These are phyloP conservation scores for Mycocentrospora acerina DNA, from an alignment of 2,329 filamentous ascomycete genomes.

Conservation along the genomic window DNA sequence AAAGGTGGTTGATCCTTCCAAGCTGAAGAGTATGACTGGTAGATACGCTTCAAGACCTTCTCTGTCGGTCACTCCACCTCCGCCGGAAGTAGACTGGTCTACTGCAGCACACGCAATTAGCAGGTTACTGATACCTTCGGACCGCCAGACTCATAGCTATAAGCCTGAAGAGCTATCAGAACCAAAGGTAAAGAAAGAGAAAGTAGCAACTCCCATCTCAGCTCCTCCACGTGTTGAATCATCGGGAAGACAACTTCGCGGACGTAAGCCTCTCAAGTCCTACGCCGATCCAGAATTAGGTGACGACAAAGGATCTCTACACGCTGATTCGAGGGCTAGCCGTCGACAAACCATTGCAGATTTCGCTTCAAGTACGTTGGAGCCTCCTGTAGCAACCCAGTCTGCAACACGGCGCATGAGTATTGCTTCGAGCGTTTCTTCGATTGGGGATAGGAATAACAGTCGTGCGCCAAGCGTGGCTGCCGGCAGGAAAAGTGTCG, in stretches of 20 bases:
- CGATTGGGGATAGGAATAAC: slow-evolving; percentile 35
- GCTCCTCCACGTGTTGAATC: slow-evolving; percentile 47
- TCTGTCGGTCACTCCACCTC: slow-evolving; percentile 62
- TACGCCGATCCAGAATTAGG: slow-evolving; percentile 54
- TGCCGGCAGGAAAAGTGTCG: slow-evolving; percentile 39
- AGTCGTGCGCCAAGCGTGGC: slow-evolving; percentile 42
- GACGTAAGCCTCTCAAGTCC: slow-evolving; percentile 61
- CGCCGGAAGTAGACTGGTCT: slow-evolving; percentile 83
- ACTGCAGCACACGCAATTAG: slow-evolving; percentile 80
- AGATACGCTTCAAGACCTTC: slow-evolving; percentile 39
- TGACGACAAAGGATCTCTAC: slow-evolving; percentile 30
- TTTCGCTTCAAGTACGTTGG: slow-evolving; percentile 26
- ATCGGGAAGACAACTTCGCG: slow-evolving; percentile 65
- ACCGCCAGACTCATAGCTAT: slow-evolving; percentile 74
- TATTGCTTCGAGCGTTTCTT: slow-evolving; percentile 47
- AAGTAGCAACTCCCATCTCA: slow-evolving; percentile 38
- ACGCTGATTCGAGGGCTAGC: slow-evolving; percentile 27
- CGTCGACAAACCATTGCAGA: slow-evolving; percentile 46
- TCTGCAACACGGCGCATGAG: slow-evolving; percentile 46
- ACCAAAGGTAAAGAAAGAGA: slow-evolving; percentile 61
- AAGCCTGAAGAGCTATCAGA: slow-evolving; percentile 72
- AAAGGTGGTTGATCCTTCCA: slow-evolving; percentile 70
- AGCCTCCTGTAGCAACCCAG: slow-evolving; percentile 23
- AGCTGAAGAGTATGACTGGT: slow-evolving; percentile 64
- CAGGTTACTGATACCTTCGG: slow-evolving; percentile 75